A percentile compares a stretch with the other conserved stretches of the same genome.
Conservation (phyloP, 164 flowering plant species). For the Akebia trifoliata region DNA sequence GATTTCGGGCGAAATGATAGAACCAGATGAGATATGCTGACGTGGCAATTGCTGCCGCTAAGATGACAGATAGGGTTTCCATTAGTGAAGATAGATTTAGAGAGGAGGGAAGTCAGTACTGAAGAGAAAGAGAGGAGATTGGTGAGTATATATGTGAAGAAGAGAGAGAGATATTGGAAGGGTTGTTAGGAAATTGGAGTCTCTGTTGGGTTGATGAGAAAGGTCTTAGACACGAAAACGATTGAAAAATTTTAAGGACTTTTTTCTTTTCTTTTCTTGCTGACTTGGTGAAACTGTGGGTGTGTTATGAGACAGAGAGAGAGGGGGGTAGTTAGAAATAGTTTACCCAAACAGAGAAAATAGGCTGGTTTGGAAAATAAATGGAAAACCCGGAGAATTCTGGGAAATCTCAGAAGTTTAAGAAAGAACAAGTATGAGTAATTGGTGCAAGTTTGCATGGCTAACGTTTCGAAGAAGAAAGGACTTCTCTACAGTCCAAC, state of each 20-base stretch:
- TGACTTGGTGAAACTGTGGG: not conserved
- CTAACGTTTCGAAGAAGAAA: too few relatives aligned
- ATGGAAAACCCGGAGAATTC: not conserved
- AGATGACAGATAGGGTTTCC: conserved; percentile 33
- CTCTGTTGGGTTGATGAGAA: conserved; percentile 8
- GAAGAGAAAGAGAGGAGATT: not conserved
- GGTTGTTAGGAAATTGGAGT: conserved; percentile 18
- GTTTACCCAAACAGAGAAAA: conserved; percentile 14
- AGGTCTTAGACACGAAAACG: conserved; percentile 5
- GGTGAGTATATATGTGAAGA: not conserved
- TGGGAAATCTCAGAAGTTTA: too few relatives aligned
- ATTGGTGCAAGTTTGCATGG: too few relatives aligned
- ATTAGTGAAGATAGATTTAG: conserved; percentile 3
- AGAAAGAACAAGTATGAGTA: too few relatives aligned
- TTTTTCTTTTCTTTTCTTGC: conserved; percentile 8
- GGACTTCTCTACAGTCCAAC: too few relatives aligned
- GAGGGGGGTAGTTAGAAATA: conserved; percentile 11
- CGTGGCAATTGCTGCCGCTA: conserved; percentile 17
- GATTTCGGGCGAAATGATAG: conserved; percentile 33
- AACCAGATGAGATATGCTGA: conserved; percentile 69
- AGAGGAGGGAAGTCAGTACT: not conserved
- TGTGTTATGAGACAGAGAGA: not conserved
- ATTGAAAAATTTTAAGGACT: not conserved
- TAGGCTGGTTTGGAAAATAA: not conserved
- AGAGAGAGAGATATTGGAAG: not conserved